Evolutionary conservation across 257 asterid genomes (phyloP), one percentile per base, ranked within the genome.

Genomic region (Salvia rosmarinus): DNA sequence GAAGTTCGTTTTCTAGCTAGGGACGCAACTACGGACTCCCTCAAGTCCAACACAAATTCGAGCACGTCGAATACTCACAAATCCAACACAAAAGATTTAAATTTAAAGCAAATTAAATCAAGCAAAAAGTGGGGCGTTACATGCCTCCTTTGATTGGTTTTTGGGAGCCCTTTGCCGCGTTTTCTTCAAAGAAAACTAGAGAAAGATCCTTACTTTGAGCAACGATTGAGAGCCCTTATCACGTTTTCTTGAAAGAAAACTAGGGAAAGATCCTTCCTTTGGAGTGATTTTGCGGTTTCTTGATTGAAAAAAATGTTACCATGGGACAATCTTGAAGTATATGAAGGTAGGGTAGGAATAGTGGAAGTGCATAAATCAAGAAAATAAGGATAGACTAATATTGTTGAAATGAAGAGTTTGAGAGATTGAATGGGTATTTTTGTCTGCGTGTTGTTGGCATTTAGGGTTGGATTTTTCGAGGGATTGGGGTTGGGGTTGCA

Each of bases 401-500:
- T 37, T 37, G 72, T 32, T 14, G 20, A n/a, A 64, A 71, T 34
- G 82, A 83, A 78, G 44, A 61, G 42, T 7, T 68, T 70, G 35
- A 74, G 72, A 67, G 3, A 13, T 37, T 17, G 50, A 34, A 21
- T 13, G 37, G 56, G 35, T 61, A 56, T 42, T 64, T 64, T 61
- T 63, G 84, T 76, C 71, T 68, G 43, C 51, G 71, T 81, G 69
- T 71, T 25, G 20, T 80, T 79, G 85, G 79, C 75, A 60, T 44
- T 28, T 68, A 44, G 60, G 77, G 55, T 28, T 68, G 57, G 67
- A 67, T 74, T 67, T 54, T 64, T 46, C 78, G 77, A 80, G 81
- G 78, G 79, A 58, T 67, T 20, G 79, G 85, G 74, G 83, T 14
- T 64, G 70, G 56, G 75, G 64, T 23, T 82, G 81, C 74, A 75